These are phyloP conservation scores for Boletellus ananas DNA, from an alignment of 768 basidiomycete species.

Conservation along the genomic window DNA sequence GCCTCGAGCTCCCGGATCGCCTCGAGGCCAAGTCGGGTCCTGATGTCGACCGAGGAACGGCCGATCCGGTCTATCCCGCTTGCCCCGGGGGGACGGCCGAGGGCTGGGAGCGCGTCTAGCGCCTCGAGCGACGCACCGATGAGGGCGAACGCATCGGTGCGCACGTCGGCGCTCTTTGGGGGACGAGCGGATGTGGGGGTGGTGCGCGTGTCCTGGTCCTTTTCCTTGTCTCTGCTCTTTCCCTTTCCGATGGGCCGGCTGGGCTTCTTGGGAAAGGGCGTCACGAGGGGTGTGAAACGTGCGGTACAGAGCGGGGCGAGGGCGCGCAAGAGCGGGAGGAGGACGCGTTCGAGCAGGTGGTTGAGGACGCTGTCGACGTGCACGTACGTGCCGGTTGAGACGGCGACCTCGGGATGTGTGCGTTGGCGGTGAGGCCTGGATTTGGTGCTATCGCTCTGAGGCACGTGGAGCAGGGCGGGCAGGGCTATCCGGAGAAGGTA, in stretches of 20 bases:
- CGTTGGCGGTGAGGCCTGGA: slow-evolving; percentile 12
- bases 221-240: not conserved
- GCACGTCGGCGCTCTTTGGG: slow-evolving; percentile 9
- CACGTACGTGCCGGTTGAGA: not conserved
- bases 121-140: slow-evolving; percentile 19
- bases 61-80: not conserved
- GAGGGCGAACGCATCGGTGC: slow-evolving; percentile 23
- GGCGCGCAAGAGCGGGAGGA: slow-evolving; percentile 20
- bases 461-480: slow-evolving; percentile 11
- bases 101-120: slow-evolving; percentile 12
- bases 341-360: slow-evolving; percentile 16
- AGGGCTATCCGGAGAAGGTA: slow-evolving; percentile 21
- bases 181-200: not conserved
- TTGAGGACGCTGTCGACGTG: slow-evolving; percentile 14
- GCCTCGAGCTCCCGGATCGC: slow-evolving; percentile 24
- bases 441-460: slow-evolving; percentile 6
- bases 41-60: slow-evolving; percentile 9
- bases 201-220: slow-evolving; percentile 1
- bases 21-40: slow-evolving; percentile 27
- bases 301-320: slow-evolving; percentile 18
- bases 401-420: not conserved
- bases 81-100: not conserved
- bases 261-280: not conserved
- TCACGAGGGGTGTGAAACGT: slow-evolving; percentile 12
- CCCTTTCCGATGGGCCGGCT: not conserved